Base-by-base conservation (phyloP, 164 flowering plant genomes). In the Echeveria elegans region DNA sequence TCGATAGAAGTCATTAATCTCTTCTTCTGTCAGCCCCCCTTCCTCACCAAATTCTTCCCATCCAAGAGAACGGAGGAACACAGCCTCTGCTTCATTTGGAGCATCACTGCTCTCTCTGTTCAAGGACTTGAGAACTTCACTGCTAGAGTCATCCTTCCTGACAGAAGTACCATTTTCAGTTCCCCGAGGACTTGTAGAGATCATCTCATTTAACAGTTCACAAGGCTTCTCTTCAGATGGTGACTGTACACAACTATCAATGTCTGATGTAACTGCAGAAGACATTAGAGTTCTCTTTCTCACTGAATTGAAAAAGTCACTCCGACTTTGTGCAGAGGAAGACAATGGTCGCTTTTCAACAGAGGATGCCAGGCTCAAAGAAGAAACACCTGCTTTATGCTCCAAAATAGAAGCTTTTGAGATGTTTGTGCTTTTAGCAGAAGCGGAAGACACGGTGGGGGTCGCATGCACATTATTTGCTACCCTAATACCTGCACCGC, bases 1-100 rank as follows among this genome's bases (percentile, higher is more conserved):
- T 69, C 80, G 65, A 73, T 65, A 78, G 72, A 89, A 93, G 41
- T 82, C 79, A 75, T 79, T 80, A 59, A 90, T 90, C 79, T 93
- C 98, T 75, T 93, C 97, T 71, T 89, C 86, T 5, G 98, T 93
- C 41, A 93, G 87, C 36, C 82, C 98, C 68, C 82, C 92, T 66
- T 87, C 97, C 30, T 77, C 87, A 47, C 75, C 69, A 69, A 76
- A 80, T 77, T 87, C 92, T 6, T 87, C 91, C 98, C 98, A 93
- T n/a, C 98, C 98, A 77, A 93, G 92, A 15, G 94, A 88, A 31
- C 88, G 84, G 66, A 93, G 87, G 66, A 93, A 93, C 6, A 80
- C 82, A 60, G 73, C 81, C 77, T 93, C 98, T n/a, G n/a, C n/a
- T 72, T 88, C 96, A 67, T 84, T 82, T 4, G 85, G 77, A 74